Base-by-base conservation (phyloP, 1,284 basidiomycete species). In the Athelia psychrophila region DNA sequence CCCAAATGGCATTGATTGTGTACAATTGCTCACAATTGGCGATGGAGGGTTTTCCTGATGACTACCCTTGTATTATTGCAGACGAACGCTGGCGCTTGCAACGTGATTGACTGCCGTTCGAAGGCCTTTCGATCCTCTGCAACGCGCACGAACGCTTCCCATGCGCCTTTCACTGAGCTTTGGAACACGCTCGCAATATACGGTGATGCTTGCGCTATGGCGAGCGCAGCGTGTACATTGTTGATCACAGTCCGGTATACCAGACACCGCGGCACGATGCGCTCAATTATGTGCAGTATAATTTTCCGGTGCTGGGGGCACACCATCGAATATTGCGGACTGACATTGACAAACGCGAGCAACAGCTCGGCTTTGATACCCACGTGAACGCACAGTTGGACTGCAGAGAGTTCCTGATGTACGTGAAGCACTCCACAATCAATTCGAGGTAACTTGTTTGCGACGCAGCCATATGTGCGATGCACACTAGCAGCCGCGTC, bases 301-400 rank as follows among this genome's bases (percentile, higher is more conserved):
- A 70, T 66, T 2, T 59, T 58, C 16, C 54, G 53, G 51, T 72
- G 71, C 24, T 70, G 64, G 15, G 55, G 56, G 27, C 63, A 62
- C 16, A 71, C 44, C 50, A 51, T 58, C 9, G 50, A 27, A 52
- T 66, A 65, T 42, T 60, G 52, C 15, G 67, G 61, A 54, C 64
- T 60, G 52, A 59, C 56, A 44, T 67, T 65, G n/a, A 62, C 61
- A 47, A 67, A 66, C 1, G 71, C 69, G 15, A 56, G 51, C 19
- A 73, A 52, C 3, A 73, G 57, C 10, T 71, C 72, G 6, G 70
- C 64, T 8, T 65, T 56, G 33, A 73, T 51, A 73, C 62, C 69
- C 71, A 74, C 3, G 66, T 66, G 54, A 71, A 70, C 13, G 70
- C 71, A 49, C n/a, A n/a, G n/a, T n/a, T n/a, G 0, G 68, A 68